Evolutionary conservation across 129 eudicot genomes (phyloP).

Genomic region (Flaveria trinervia): DNA sequence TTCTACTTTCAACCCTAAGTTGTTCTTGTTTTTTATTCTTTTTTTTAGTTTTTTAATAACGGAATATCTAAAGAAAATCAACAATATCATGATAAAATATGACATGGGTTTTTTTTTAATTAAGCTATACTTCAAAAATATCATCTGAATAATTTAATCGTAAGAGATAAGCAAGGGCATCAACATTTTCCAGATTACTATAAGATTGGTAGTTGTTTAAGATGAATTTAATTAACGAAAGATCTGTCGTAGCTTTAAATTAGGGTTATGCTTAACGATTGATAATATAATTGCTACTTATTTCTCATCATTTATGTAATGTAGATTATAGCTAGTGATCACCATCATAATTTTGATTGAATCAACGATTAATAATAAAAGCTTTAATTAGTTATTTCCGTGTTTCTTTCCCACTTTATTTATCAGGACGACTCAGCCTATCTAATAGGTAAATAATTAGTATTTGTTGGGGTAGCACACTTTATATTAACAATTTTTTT

Average conservation of each 20-base stretch:
- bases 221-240: background rate
- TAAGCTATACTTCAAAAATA: background rate
- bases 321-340: too few species aligned
- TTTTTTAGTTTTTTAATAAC: background rate
- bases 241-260: background rate
- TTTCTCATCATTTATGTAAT: background rate
- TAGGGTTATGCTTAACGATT: conserved; percentile 8
- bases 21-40: background rate
- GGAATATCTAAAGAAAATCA: background rate
- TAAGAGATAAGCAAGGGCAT: background rate
- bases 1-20: conserved; percentile 26
- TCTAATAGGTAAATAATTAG: too few species aligned
- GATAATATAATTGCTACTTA: background rate
- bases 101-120: background rate
- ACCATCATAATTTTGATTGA: too few species aligned
- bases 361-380: too few species aligned
- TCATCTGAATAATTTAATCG: background rate
- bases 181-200: background rate
- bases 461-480: too few species aligned
- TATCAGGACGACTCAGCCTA: too few species aligned
- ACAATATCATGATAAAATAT: conserved; percentile 8
- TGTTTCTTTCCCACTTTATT: too few species aligned
- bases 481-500: too few species aligned
- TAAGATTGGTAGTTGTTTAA: background rate
- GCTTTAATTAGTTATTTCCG: too few species aligned